A percentile compares a stretch with the other conserved stretches of the same genome.
Evolutionary conservation across 2,329 filamentous ascomycete genomes (phyloP).

Genomic region (Graphilbum fragrans): DNA sequence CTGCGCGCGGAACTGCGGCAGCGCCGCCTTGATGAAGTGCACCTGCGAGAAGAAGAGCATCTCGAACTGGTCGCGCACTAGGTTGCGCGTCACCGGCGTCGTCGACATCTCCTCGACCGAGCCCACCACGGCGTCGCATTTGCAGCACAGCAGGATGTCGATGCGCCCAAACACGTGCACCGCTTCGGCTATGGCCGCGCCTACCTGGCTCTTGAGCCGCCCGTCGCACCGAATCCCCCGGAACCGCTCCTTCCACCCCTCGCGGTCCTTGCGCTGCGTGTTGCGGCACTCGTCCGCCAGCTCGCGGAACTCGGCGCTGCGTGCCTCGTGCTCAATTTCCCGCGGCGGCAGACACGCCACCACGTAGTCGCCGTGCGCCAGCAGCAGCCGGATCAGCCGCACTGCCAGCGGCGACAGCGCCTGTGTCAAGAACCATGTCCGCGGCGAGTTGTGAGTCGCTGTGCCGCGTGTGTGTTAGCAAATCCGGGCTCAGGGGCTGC

Average conservation of each 20-base stretch:
- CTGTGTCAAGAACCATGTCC: conserved; percentile 87
- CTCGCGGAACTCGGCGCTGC: conserved; percentile 67
- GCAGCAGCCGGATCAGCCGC: conserved; percentile 65
- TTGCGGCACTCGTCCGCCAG: conserved; percentile 59
- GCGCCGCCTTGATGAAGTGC: conserved; percentile 82
- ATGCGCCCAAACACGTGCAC: conserved; percentile 74
- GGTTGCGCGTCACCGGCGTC: conserved; percentile 45
- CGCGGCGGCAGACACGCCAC: conserved; percentile 69
- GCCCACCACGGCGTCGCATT: conserved; percentile 79
- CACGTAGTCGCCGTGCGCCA: conserved; percentile 86
- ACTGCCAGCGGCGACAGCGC: conserved; percentile 77
- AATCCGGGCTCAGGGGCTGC: too few relatives aligned
- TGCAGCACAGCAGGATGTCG: conserved; percentile 84
- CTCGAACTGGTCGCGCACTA: conserved; percentile 87
- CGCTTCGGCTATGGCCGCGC: conserved; percentile 77
- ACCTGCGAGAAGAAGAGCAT: conserved; percentile 90
- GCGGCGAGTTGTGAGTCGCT: conserved; percentile 61
- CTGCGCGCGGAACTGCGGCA: conserved; percentile 69
- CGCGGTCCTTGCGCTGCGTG: conserved; percentile 38
- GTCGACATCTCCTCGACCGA: conserved; percentile 83
- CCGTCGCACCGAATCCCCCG: conserved; percentile 53
- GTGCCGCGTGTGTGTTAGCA: background rate
- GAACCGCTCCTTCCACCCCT: conserved; percentile 73
- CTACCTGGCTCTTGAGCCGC: conserved; percentile 56
- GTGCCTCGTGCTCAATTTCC: conserved; percentile 65